Evolutionary conservation across 2,329 filamentous ascomycete species (phyloP).

Genomic region (Botrytis byssoidea): DNA sequence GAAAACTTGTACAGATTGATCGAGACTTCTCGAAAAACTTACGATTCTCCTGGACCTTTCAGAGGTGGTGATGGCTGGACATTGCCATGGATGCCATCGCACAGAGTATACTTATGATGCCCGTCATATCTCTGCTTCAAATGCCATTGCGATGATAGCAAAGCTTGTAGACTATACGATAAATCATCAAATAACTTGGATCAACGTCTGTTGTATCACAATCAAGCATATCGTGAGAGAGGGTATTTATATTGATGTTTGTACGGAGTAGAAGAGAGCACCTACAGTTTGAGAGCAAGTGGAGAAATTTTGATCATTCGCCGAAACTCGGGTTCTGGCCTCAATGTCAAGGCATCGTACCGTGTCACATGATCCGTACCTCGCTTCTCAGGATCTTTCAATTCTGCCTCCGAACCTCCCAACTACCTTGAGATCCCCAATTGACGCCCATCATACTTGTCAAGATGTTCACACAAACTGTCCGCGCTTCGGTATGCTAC

Average conservation of each 20-base stretch:
- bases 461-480: slow-evolving; percentile 40
- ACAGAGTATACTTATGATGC: neutral
- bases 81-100: neutral
- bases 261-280: neutral
- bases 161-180: neutral
- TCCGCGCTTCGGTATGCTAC: slow-evolving; percentile 40
- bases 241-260: neutral
- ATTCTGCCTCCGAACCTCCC: slow-evolving; percentile 22
- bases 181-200: neutral
- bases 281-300: neutral
- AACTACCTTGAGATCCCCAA: slow-evolving; percentile 20
- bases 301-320: slow-evolving; percentile 3
- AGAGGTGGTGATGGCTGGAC: neutral
- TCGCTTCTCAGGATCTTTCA: slow-evolving; percentile 26
- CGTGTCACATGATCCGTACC: slow-evolving; percentile 17
- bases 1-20: neutral
- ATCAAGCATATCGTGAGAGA: neutral
- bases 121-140: neutral
- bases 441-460: slow-evolving; percentile 21
- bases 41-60: neutral
- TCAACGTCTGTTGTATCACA: neutral
- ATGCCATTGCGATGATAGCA: neutral
- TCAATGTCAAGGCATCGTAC: neutral
- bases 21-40: slow-evolving; percentile 7
- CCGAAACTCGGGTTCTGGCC: slow-evolving; percentile 8